Conservation (phyloP, 1,284 basidiomycete species). For the Leccinum fallax region DNA sequence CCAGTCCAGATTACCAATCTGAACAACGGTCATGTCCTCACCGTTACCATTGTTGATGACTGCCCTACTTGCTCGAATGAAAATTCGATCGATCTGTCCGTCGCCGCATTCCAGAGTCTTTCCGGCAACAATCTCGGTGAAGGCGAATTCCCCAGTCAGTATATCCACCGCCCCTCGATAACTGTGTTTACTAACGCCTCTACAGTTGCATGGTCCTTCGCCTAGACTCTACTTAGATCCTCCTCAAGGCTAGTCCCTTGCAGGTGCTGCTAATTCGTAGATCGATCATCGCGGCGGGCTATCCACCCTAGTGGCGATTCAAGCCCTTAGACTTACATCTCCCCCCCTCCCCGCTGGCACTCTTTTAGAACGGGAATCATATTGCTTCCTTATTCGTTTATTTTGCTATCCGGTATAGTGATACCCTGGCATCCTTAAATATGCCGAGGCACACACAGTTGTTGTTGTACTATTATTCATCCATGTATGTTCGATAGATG, state of each 20-base stretch:
- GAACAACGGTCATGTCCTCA: conserved; percentile 56
- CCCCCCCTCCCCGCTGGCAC: conserved; percentile 15
- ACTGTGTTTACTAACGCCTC: conserved; percentile 5
- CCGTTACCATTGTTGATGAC: conserved; percentile 72
- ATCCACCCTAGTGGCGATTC: conserved; percentile 43
- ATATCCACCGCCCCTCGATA: not conserved
- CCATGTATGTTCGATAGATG: not conserved
- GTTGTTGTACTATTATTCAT: not conserved
- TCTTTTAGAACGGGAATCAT: conserved; percentile 3
- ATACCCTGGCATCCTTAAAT: not conserved
- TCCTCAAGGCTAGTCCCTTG: conserved; percentile 30
- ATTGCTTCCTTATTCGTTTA: conserved; percentile 4
- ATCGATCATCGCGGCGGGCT: not conserved
- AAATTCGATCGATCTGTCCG: conserved; percentile 81
- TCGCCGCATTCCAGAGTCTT: conserved; percentile 70
- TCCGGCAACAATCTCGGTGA: conserved; percentile 43
- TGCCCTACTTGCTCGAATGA: conserved; percentile 79
- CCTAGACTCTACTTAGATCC: conserved; percentile 18
- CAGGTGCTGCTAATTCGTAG: conserved; percentile 7
- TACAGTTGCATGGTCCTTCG: conserved; percentile 52
- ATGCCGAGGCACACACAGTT: not conserved
- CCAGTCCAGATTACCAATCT: conserved; percentile 66
- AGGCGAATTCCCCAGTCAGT: conserved; percentile 66
- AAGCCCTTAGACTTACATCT: conserved; percentile 19
- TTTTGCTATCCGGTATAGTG: conserved; percentile 19